Percentiles rank a stretch among this genome's conserved stretches.
Conservation (phyloP, 192 early-diverging fungal genomes). For the Podila epigama region DNA sequence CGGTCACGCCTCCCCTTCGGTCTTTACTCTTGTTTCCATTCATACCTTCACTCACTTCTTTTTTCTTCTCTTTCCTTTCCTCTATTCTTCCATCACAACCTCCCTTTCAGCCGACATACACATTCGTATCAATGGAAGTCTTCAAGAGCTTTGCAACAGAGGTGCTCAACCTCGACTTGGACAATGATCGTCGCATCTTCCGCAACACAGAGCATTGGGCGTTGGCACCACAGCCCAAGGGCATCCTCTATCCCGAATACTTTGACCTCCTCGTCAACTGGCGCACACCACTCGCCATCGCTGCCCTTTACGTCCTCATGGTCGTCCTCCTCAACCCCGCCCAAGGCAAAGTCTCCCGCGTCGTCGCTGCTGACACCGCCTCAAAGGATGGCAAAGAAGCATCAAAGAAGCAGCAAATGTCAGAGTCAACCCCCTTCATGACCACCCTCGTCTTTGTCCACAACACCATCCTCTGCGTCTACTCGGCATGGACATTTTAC, state of each 20-base stretch:
- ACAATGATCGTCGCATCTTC: constrained; percentile 33
- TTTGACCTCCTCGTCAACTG: constrained; percentile 47
- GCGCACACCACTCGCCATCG: constrained; percentile 31
- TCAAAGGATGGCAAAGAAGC: constrained; percentile 9
- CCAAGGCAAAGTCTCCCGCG: constrained; percentile 44
- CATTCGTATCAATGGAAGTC: constrained; percentile 5
- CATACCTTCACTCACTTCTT: constrained; percentile 1
- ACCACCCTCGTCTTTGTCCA: constrained; percentile 68
- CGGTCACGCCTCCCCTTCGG: neutral
- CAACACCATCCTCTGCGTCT: constrained; percentile 69
- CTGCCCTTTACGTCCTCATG: constrained; percentile 41
- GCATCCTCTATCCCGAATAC: constrained; percentile 47
- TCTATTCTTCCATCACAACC: constrained; percentile 1
- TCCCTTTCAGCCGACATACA: neutral
- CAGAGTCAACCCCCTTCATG: constrained; percentile 53
- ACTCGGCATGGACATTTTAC: constrained; percentile 71
- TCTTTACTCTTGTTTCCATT: neutral
- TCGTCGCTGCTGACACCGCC: constrained; percentile 41
- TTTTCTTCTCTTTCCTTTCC: neutral
- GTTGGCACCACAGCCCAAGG: constrained; percentile 29
- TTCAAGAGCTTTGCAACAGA: constrained; percentile 28
- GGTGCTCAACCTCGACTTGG: constrained; percentile 38
- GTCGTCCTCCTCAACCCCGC: constrained; percentile 43
- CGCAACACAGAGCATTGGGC: constrained; percentile 43
- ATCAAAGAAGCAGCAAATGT: constrained; percentile 21